Percentiles rank a stretch among this genome's conserved stretches.
phyloP scores from a whole-genome alignment of 768 basidiomycete species.

The Rhodosporidiobolus sp. region DNA sequence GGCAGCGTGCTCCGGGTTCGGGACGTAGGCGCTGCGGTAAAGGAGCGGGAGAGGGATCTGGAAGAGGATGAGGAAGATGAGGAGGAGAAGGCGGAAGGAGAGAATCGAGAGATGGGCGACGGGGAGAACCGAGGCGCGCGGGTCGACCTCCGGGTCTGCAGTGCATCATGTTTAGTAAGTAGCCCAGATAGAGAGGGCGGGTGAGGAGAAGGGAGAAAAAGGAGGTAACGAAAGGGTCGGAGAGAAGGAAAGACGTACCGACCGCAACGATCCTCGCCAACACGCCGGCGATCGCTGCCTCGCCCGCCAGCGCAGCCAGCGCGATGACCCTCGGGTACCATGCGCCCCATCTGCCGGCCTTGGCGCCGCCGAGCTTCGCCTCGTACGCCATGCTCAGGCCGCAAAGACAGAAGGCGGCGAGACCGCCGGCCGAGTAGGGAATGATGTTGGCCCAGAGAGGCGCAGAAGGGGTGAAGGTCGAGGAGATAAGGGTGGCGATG shows the following conservation, averaged over 20 bases:
- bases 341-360: slow-evolving; percentile 57
- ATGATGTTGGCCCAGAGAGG: slow-evolving; percentile 91
- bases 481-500: slow-evolving; percentile 29
- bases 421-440: slow-evolving; percentile 83
- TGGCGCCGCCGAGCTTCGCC: slow-evolving; percentile 74
- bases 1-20: slow-evolving; percentile 1
- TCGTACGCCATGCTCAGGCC: slow-evolving; percentile 64
- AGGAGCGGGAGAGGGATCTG: slow-evolving; percentile 20
- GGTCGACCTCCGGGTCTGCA: slow-evolving; percentile 42
- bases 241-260: slow-evolving; percentile 50
- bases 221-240: slow-evolving; percentile 28
- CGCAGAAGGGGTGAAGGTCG: slow-evolving; percentile 62
- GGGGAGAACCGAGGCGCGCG: slow-evolving; percentile 51
- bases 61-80: slow-evolving; percentile 32
- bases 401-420: slow-evolving; percentile 45
- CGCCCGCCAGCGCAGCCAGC: slow-evolving; percentile 58
- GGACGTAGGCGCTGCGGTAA: slow-evolving; percentile 24
- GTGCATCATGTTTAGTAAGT: not conserved
- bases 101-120: slow-evolving; percentile 47
- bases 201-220: not conserved
- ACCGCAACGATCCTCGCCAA: slow-evolving; percentile 53
- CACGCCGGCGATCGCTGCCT: slow-evolving; percentile 61
- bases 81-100: slow-evolving; percentile 34
- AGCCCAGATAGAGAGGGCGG: slow-evolving; percentile 47
- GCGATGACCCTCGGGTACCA: slow-evolving; percentile 50